A percentile compares a stretch with the other conserved stretches of the same genome.
These are phyloP conservation scores for Penicillium angulare DNA, from an alignment of 495 filamentous ascomycete genomes.

Conservation along the genomic window DNA sequence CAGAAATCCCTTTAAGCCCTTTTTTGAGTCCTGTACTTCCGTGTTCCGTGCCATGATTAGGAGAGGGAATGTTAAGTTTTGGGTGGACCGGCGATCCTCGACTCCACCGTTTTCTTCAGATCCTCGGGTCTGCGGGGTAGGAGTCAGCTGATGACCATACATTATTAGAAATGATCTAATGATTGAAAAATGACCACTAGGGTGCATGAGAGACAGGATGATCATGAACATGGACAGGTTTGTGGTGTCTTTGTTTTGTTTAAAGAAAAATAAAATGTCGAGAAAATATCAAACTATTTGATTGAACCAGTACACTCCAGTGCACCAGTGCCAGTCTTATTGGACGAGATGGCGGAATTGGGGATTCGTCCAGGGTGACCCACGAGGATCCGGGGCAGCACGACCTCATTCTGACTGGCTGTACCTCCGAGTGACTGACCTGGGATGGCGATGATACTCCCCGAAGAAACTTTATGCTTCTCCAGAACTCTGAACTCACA, in stretches of 20 bases:
- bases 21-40: background rate
- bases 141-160: slow-evolving; percentile 28
- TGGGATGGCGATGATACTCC: slow-evolving; percentile 19
- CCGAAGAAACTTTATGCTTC: slow-evolving; percentile 27
- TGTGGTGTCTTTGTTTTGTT: no score
- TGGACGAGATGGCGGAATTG: no score
- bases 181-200: no score
- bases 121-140: slow-evolving; percentile 21
- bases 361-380: no score
- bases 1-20: background rate
- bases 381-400: background rate
- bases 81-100: slow-evolving; percentile 20
- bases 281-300: no score
- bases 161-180: no score
- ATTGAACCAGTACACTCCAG: no score
- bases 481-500: no score
- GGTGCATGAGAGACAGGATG: no score
- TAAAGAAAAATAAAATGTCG: no score
- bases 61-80: background rate
- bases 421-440: slow-evolving; percentile 1
- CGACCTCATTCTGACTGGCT: slow-evolving; percentile 9
- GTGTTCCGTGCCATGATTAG: background rate
- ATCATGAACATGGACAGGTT: no score
- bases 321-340: no score
- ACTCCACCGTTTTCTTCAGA: slow-evolving; percentile 18